Percentiles rank a stretch among this genome's conserved stretches.
Conservation (phyloP, 352 stramenopile genomes). For the Hyaloperonospora brassicae region DNA sequence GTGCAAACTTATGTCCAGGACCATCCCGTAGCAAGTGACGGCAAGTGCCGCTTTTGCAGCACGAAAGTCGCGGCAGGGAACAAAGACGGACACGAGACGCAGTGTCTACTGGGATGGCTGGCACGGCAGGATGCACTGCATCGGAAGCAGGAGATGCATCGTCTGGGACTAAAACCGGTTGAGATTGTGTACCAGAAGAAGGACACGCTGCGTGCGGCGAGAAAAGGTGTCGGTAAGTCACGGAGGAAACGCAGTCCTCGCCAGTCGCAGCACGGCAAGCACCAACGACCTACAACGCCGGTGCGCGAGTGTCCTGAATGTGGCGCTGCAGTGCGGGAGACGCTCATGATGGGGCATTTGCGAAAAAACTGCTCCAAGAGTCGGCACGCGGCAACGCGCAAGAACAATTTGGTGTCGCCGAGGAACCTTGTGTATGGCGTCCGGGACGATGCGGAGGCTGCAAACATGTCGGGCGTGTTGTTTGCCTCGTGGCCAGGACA, state of each 20-base stretch:
- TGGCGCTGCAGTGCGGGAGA: constrained; percentile 49
- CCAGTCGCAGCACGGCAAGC: constrained; percentile 21
- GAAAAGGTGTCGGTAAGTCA: constrained; percentile 20
- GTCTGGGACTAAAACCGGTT: constrained; percentile 24
- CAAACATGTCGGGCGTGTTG: constrained; percentile 63
- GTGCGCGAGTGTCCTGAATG: constrained; percentile 59
- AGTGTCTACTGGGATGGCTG: constrained; percentile 58
- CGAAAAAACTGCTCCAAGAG: constrained; percentile 43
- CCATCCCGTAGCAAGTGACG: constrained; percentile 20
- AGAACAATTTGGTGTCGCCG: constrained; percentile 20
- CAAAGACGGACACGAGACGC: constrained; percentile 44
- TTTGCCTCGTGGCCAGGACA: constrained; percentile 77
- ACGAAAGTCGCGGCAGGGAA: constrained; percentile 35
- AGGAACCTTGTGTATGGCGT: constrained; percentile 11
- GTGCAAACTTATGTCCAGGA: constrained; percentile 21
- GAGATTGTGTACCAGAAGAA: constrained; percentile 38
- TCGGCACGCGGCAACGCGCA: constrained; percentile 36
- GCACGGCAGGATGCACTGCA: constrained; percentile 33
- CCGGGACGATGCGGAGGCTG: constrained; percentile 19
- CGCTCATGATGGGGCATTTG: constrained; percentile 60
- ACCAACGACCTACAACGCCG: constrained; percentile 31
- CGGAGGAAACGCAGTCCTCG: constrained; percentile 14
- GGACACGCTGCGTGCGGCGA: constrained; percentile 20
- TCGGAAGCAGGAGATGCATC: constrained; percentile 32
- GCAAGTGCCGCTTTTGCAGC: constrained; percentile 53